Conservation (phyloP, 2,329 filamentous ascomycete species). For the Aspergillus ochraceus region DNA sequence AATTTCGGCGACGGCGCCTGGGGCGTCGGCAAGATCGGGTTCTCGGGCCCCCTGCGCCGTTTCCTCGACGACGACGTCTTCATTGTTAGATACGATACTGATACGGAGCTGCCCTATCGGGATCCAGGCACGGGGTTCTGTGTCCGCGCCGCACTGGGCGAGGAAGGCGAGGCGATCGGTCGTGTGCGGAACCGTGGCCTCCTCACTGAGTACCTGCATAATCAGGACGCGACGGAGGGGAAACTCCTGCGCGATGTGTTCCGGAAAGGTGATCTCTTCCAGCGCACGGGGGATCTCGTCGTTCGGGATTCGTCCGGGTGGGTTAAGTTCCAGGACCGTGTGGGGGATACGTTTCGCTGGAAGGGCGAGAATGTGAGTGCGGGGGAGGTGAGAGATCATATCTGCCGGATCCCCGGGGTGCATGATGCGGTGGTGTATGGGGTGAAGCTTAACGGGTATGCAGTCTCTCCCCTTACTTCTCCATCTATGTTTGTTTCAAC, state of each 20-base stretch:
- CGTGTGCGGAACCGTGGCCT: constrained; percentile 41
- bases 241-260: constrained; percentile 48
- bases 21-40: constrained; percentile 47
- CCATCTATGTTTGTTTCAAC: too few relatives aligned
- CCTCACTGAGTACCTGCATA: constrained; percentile 45
- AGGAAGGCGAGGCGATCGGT: constrained; percentile 49
- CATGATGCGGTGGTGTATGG: constrained; percentile 49
- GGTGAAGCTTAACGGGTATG: constrained; percentile 42
- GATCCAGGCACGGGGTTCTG: constrained; percentile 49
- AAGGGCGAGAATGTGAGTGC: constrained; percentile 51
- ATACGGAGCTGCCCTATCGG: constrained; percentile 43
- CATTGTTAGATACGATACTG: constrained; percentile 44
- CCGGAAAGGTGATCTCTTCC: constrained; percentile 47
- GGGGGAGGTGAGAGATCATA: constrained; percentile 47
- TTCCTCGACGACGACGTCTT: constrained; percentile 44
- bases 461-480: background rate
- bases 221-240: constrained; percentile 44
- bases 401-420: constrained; percentile 41
- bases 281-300: constrained; percentile 48
- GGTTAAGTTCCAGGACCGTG: constrained; percentile 48
- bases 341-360: constrained; percentile 41
- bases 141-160: constrained; percentile 34
- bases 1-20: constrained; percentile 44
- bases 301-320: constrained; percentile 43
- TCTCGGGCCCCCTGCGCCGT: constrained; percentile 42